Evolutionary conservation across 1,284 basidiomycete genomes (phyloP), one percentile per base, ranked within the genome.

Genomic region (Moesziomyces globuligerus): DNA sequence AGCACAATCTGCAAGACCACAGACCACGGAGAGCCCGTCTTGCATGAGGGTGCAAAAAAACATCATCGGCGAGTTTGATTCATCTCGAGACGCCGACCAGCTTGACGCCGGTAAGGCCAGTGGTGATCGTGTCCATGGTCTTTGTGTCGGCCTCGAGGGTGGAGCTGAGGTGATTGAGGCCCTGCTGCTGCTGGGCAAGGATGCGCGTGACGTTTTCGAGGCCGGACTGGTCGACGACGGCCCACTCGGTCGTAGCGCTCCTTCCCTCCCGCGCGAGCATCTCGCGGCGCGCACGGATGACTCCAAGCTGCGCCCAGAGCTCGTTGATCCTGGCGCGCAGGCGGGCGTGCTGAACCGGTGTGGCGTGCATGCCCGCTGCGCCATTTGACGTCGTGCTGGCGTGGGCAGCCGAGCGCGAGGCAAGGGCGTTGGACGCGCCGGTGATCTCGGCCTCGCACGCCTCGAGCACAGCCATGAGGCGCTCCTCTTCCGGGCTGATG

Each of bases 281-380:
- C 61, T 79, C 79, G 9, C 72, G 49, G 62, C 69, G 70, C 3
- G 78, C 76, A 36, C 77, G 69, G 5, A 79, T 55, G 3, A 75
- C 74, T 17, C 76, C 77, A n/a, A 81, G 51, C 50, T 72, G 67
- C 4, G 79, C 77, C 80, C 80, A 81, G 10, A 81, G 76, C 56
- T 81, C 79, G 57, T 81, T 79, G 24, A 81, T 53, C 37, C 71
- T 72, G 21, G 76, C 73, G n/a, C 76, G 41, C 42, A 81, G 49
- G 7, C 71, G 48, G 9, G 56, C 64, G 17, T 68, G 56, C 29
- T 58, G 62, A 10, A 43, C 59, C 1, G 48, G 38, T 34, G 45
- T 42, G 6, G 24, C 29, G 4, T 23, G 29, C 24, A 34, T 28
- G 40, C 37, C 20, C 8, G 29, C 20, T 8, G 17, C n/a, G 18